Conservation (phyloP, 2,329 filamentous ascomycete genomes). For the Mollisia scopiformis region DNA sequence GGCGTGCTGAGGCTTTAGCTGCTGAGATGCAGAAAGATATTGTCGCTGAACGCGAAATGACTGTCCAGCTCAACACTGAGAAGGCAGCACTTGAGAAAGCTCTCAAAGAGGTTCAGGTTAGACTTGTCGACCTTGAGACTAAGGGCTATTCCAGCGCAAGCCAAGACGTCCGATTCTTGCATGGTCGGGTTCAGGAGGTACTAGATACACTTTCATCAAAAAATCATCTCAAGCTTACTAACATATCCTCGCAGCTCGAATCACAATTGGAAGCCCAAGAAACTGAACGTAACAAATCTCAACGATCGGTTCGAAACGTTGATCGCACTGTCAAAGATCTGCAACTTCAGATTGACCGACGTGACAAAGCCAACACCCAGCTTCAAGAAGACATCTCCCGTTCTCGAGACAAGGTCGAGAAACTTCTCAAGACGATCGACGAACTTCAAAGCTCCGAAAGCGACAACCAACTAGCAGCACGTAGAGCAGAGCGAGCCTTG, state of each 20-base stretch:
- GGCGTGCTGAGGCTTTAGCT: slow-evolving; percentile 83
- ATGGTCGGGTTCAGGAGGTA: slow-evolving; percentile 95
- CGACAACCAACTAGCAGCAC: slow-evolving; percentile 75
- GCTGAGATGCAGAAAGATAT: slow-evolving; percentile 94
- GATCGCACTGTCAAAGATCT: slow-evolving; percentile 94
- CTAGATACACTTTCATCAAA: slow-evolving; percentile 42
- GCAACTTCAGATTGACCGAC: slow-evolving; percentile 87
- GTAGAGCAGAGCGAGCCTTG: slow-evolving; percentile 87
- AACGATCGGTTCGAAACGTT: slow-evolving; percentile 86
- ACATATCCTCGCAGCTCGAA: slow-evolving; percentile 69
- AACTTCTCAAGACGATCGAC: slow-evolving; percentile 87
- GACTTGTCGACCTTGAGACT: slow-evolving; percentile 90
- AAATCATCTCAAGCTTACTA: slow-evolving; percentile 8
- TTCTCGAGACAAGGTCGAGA: slow-evolving; percentile 87
- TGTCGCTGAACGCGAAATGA: slow-evolving; percentile 79
- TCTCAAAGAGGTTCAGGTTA: slow-evolving; percentile 87
- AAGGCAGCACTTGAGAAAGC: slow-evolving; percentile 89
- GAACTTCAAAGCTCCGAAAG: slow-evolving; percentile 91
- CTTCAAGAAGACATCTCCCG: slow-evolving; percentile 83
- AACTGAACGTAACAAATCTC: slow-evolving; percentile 75
- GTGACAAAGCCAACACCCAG: slow-evolving; percentile 83
- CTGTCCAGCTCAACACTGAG: slow-evolving; percentile 81
- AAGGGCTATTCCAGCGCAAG: slow-evolving; percentile 95
- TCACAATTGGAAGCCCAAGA: slow-evolving; percentile 84
- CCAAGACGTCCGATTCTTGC: slow-evolving; percentile 92